phyloP scores from a whole-genome alignment of 202 grass and related monocot species.

The Carex arenaria region DNA sequence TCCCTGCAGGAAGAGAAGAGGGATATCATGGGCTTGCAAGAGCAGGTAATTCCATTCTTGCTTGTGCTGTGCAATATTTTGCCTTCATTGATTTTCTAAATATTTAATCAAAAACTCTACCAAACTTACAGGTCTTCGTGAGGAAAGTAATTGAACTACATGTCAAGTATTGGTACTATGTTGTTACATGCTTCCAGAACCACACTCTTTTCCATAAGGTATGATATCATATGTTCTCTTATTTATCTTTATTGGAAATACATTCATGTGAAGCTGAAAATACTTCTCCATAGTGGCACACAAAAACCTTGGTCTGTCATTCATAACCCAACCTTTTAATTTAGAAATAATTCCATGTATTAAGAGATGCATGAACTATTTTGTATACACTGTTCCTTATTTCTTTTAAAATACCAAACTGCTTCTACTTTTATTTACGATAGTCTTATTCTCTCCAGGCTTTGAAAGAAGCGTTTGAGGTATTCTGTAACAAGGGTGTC shows the following conservation, averaged over 20 bases:
- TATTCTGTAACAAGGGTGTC: conserved; percentile 95
- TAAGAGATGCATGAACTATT: background rate
- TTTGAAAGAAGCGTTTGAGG: conserved; percentile 96
- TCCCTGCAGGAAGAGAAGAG: conserved; percentile 73
- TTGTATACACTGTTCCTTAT: background rate
- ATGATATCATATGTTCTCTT: background rate
- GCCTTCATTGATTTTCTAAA: conserved; percentile 1
- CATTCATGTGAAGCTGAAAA: background rate
- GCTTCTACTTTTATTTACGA: background rate
- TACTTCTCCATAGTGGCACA: background rate
- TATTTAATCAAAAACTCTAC: conserved; percentile 18
- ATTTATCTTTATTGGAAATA: background rate
- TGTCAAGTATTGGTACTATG: conserved; percentile 90
- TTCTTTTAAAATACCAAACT: background rate
- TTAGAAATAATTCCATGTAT: background rate
- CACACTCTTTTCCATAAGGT: conserved; percentile 99
- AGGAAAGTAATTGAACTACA: conserved; percentile 97
- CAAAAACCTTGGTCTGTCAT: background rate
- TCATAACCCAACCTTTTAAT: background rate
- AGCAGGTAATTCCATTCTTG: conserved; percentile 57
- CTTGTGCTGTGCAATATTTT: background rate
- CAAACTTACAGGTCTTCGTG: conserved; percentile 65
- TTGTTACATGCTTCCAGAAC: conserved; percentile 86
- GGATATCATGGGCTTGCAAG: conserved; percentile 80
- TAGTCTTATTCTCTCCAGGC: conserved; percentile 33